Base-by-base conservation (phyloP, 345 rosid species). In the Pseudoturritis turrita region DNA sequence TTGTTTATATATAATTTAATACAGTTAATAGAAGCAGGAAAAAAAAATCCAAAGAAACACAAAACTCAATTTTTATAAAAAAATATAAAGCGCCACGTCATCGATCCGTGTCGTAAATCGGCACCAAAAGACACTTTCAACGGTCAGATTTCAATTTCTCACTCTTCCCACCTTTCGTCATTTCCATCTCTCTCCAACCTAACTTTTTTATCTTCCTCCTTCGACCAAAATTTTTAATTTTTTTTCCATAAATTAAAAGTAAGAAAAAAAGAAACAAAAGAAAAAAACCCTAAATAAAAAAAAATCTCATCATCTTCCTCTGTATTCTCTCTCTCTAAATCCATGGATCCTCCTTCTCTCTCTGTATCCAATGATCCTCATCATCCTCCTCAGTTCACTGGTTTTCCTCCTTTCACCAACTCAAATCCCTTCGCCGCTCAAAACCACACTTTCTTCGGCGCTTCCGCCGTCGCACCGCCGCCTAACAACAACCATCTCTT, bases 271-370 rank as follows among this genome's bases (percentile, higher is more conserved):
- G 2, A 40, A 17, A 15, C 12, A 54, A 26, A 37, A 44, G 17
- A 12, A 54, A 22, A 47, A 73, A 57, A 10, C 35, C 56, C 19
- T 14, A 69, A 75, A 68, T 29, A 33, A 33, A 31, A 7, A 1
- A 59, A 75, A 75, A 76, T 62, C 79, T 68, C 75, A 46, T 74
- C 78, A 14, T 31, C 52, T 53, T 70, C 53, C 44, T 63, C 69
- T 63, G 58, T 49, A 45, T n/a, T 62, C 40, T 71, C 71, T 77
- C 80, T 77, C 61, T 68, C 75, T 62, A 71, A 76, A 76, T 62
- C 75, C 60, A 78, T 78, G 81, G 81, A 78, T 74, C 78, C 78
- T 74, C 77, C 77, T 65, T 61, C 80, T 44, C 53, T 77, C 47
- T 52, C 81, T 63, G 44, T 67, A 31, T 26, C 77, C 45, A 71